phyloP scores from a whole-genome alignment of 108 stramenopile genomes.

The Skeletonema costatum region DNA sequence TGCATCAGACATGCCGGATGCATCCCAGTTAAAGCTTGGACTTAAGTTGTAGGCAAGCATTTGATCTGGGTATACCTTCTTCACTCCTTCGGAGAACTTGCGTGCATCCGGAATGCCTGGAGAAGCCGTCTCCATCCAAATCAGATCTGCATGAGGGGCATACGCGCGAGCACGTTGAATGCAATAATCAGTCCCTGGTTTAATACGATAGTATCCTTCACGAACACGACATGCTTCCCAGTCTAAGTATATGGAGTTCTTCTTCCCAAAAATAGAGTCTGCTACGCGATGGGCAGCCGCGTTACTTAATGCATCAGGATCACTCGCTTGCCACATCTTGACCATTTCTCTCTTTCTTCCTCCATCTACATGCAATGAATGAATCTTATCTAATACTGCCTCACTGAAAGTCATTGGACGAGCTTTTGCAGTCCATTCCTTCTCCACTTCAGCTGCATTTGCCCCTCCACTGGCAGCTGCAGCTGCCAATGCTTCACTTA shows the following conservation, averaged over 20 bases:
- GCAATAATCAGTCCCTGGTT: conserved; percentile 92
- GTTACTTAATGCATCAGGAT: conserved; percentile 85
- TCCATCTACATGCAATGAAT: conserved; percentile 34
- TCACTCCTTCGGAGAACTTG: conserved; percentile 79
- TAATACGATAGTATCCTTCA: conserved; percentile 94
- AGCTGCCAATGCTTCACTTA: conserved; percentile 63
- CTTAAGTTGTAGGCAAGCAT: conserved; percentile 96
- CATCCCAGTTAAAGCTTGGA: conserved; percentile 97
- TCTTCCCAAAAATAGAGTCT: conserved; percentile 80
- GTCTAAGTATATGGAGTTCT: conserved; percentile 88
- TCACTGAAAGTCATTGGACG: conserved; percentile 88
- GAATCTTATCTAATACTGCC: conserved; percentile 78
- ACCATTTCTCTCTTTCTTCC: conserved; percentile 62
- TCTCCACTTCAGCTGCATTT: conserved; percentile 41
- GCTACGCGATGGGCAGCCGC: conserved; percentile 82
- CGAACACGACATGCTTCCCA: conserved; percentile 94
- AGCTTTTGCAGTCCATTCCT: conserved; percentile 69
- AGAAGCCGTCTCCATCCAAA: conserved; percentile 95
- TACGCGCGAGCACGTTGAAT: conserved; percentile 92
- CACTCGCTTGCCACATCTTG: conserved; percentile 73
- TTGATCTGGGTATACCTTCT: conserved; percentile 76
- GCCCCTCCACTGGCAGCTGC: conserved; percentile 46
- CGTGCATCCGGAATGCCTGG: conserved; percentile 83
- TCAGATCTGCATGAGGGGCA: conserved; percentile 87
- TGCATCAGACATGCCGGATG: conserved; percentile 87